Evolutionary conservation across 2,329 filamentous ascomycete species (phyloP), one percentile per base, ranked within the genome.

Genomic region (Aquanectria penicillioides): DNA sequence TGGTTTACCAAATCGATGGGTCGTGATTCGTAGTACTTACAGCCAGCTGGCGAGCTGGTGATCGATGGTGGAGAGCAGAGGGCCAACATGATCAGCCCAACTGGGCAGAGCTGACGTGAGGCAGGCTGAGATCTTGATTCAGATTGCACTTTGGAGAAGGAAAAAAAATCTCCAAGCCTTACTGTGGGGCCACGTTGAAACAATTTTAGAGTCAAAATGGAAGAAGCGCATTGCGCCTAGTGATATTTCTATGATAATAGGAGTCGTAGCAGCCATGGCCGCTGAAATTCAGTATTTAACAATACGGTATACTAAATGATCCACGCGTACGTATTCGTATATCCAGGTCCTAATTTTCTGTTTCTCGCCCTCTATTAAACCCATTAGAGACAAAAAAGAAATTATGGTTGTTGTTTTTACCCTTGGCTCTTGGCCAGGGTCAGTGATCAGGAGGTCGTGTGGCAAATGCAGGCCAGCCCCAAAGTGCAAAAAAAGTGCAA

Each of bases 261-360:
- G 17, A 46, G 11, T 33, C 10, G 18, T 7, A 13, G 41, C 18
- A 18, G 41, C 41, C 7, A 31, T 31, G 7, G n/a, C 26, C 26
- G 41, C 41, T 28, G 33, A 38, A 28, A 37, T n/a, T 25, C 33
- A 37, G 20, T 53, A 53, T 53, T 53, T 44, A 44, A 52, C 49
- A 52, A 53, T 53, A 53, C 29, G 49, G 31, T 36, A 34, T 44
- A 33, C 34, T 50, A 33, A 26, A n/a, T 36, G 23, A 18, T 29
- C 38, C 36, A 43, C 34, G 37, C 48, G 37, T 44, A 26, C 22
- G 8, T n/a, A n/a, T 29, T 43, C 38, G 23, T 53, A 53, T 53
- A 53, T 53, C 38, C 38, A 36, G 25, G 23, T 28, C 49, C 49
- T 20, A 17, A 13, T 36, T 44, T 53, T 53, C 25, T 23, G 10